Evolutionary conservation across 2,329 filamentous ascomycete genomes (phyloP), one percentile per base, ranked within the genome.

Genomic region (Ophiocordyceps camponoti-rufipedis): DNA sequence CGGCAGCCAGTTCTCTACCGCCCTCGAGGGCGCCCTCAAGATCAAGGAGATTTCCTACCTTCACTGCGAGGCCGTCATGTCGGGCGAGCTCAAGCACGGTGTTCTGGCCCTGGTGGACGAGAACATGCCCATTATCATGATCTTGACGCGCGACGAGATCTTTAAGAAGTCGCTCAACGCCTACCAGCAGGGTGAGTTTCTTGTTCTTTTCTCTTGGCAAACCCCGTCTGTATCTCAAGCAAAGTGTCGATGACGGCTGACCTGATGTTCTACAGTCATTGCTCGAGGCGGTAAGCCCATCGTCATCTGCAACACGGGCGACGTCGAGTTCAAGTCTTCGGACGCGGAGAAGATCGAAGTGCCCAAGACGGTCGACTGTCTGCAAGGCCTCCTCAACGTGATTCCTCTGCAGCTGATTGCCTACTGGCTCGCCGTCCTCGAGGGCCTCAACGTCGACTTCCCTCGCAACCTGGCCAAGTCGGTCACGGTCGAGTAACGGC

Each of bases 41-140:
- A 98, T 98, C 68, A 98, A 98, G 78, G 91, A 98, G 70, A 98
- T 98, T 58, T 96, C 89, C 16, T 98, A 98, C 68, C 84, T 98
- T 48, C 91, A 98, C 68, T 98, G 91, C 67, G 91, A 98, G 71
- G 91, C 91, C 56, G 91, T 98, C 72, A 98, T 98, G 91, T 96
- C 91, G 52, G 91, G 91, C 67, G 91, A 98, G 70, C 77, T 98
- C 57, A 98, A 98, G 78, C 91, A 98, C 66, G 91, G 91, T 73
- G 91, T 98, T 45, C 72, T 98, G 61, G 91, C 91, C 45, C 75
- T 98, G 51, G 91, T 98, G 48, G 91, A 98, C 58, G 91, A 98
- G 75, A 89, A 94, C 68, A 78, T 98, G 35, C 91, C 91, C 50
- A 98, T 98, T 64, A 94, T 98, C 67, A 98, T 98, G 91, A 96